Conservation (phyloP, 208 protist genomes). For the Phytomonas francai region DNA sequence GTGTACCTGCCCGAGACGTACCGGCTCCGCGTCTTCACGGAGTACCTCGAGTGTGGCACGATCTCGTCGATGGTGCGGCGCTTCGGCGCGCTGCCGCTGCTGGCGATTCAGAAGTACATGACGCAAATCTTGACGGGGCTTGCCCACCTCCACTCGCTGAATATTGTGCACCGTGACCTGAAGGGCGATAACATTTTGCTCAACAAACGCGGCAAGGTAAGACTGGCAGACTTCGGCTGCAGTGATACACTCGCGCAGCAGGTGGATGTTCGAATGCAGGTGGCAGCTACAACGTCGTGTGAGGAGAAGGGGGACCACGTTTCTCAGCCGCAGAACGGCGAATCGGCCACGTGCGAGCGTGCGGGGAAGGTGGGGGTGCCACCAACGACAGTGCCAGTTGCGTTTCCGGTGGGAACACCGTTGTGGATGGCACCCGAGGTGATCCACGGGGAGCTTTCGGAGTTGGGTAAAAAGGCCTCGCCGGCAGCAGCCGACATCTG, state of each 20-base stretch:
- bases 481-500: constrained; percentile 50
- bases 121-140: constrained; percentile 59
- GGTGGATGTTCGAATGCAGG: too few relatives aligned
- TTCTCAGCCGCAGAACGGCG: too few relatives aligned
- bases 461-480: constrained; percentile 24
- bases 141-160: constrained; percentile 55
- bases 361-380: too few relatives aligned
- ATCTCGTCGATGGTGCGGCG: constrained; percentile 42
- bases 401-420: too few relatives aligned
- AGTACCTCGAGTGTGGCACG: constrained; percentile 76
- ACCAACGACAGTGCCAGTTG: too few relatives aligned
- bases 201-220: constrained; percentile 57
- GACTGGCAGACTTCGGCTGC: constrained; percentile 78
- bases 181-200: constrained; percentile 80
- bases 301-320: too few relatives aligned
- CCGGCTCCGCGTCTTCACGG: constrained; percentile 60
- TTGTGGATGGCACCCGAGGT: too few relatives aligned
- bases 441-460: constrained; percentile 1
- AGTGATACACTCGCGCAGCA: constrained; percentile 18
- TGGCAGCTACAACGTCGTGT: too few relatives aligned
- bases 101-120: constrained; percentile 69
- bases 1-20: constrained; percentile 21
- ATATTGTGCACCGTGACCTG: constrained; percentile 76
- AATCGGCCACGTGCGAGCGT: too few relatives aligned
- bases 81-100: constrained; percentile 48